Conservation (phyloP, 805 yeast species). For the Pichia cabralensis region DNA sequence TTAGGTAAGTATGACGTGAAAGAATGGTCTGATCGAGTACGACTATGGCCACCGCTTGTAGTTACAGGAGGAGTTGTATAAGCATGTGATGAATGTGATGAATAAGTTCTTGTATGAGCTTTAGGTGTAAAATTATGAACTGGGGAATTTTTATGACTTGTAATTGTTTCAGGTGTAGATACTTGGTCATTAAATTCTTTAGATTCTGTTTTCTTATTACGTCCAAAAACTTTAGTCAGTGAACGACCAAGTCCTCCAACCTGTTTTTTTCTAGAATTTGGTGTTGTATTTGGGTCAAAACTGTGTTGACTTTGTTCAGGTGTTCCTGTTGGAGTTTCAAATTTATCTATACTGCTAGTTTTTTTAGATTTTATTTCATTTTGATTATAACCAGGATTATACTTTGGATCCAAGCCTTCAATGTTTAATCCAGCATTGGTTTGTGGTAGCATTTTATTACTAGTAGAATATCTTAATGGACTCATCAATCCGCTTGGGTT, state of each 20-base stretch:
- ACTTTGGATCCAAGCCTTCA: slow-evolving; percentile 10
- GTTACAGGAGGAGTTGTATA: slow-evolving; percentile 34
- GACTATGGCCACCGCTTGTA: too few relatives aligned
- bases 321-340: background rate
- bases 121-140: slow-evolving; percentile 3
- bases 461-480: slow-evolving; percentile 4
- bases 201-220: slow-evolving; percentile 23
- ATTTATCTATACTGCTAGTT: background rate
- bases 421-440: slow-evolving; percentile 18
- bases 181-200: slow-evolving; percentile 5
- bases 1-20: too few relatives aligned
- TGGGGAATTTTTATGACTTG: background rate
- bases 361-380: background rate
- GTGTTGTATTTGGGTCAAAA: slow-evolving; percentile 2
- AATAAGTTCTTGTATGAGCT: slow-evolving; percentile 16
- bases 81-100: slow-evolving; percentile 25
- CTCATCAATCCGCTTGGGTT: slow-evolving; percentile 2
- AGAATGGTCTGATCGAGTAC: too few relatives aligned
- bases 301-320: slow-evolving; percentile 3
- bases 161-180: slow-evolving; percentile 6
- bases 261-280: slow-evolving; percentile 8
- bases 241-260: slow-evolving; percentile 15
- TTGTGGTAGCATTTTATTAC: background rate
- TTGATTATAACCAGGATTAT: background rate
- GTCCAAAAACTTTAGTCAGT: slow-evolving; percentile 18